phyloP scores from a whole-genome alignment of 352 stramenopile species.

The Stephanocyclus meneghinianus region DNA sequence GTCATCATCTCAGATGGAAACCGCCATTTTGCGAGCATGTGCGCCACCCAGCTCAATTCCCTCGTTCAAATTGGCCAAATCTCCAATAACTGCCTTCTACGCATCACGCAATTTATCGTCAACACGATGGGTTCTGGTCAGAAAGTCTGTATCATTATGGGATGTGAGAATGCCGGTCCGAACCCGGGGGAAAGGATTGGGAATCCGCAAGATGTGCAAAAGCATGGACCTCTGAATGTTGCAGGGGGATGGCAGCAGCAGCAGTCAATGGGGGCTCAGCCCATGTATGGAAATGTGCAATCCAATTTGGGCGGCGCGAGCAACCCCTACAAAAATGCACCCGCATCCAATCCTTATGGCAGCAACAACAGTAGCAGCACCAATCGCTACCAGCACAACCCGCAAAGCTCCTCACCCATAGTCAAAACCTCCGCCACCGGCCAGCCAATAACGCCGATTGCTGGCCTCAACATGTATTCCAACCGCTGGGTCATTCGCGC shows the following conservation, averaged over 20 bases:
- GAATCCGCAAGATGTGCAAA: constrained; percentile 61
- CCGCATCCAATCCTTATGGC: constrained; percentile 42
- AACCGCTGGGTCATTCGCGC: constrained; percentile 95
- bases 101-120: constrained; percentile 70
- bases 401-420: constrained; percentile 54
- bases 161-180: constrained; percentile 34
- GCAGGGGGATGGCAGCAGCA: neutral
- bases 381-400: constrained; percentile 12
- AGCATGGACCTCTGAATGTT: constrained; percentile 17
- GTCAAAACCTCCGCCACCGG: constrained; percentile 49
- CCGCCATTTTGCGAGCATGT: constrained; percentile 74
- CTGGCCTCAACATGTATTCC: constrained; percentile 91
- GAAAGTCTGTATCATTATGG: constrained; percentile 71
- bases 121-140: constrained; percentile 65
- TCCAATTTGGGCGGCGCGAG: neutral
- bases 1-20: constrained; percentile 70
- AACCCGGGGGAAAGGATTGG: constrained; percentile 60
- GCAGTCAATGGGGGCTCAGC: constrained; percentile 18
- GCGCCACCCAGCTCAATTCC: constrained; percentile 76
- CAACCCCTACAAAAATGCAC: constrained; percentile 4
- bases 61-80: constrained; percentile 54
- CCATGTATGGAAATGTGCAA: constrained; percentile 72
- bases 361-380: constrained; percentile 6
- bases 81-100: constrained; percentile 47
- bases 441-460: constrained; percentile 78